Evolutionary conservation across 192 early-diverging fungal species (phyloP), one percentile per base, ranked within the genome.

Genomic region (Coemansia sp.): DNA sequence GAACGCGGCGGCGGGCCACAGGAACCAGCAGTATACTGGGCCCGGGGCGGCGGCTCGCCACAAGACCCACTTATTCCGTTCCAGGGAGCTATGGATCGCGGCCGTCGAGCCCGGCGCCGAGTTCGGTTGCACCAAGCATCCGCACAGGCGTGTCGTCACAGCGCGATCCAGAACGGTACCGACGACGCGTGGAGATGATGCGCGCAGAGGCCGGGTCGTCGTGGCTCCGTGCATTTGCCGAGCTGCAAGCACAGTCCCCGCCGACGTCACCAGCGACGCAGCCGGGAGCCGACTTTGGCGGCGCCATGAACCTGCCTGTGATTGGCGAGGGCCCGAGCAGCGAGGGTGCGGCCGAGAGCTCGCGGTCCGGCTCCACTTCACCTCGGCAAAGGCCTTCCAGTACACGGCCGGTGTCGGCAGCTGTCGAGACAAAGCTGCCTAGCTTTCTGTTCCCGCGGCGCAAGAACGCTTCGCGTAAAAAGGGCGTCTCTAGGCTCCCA

Each of bases 141-240:
- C 63, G 63, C 28, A 55, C 42, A 27, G 34, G 50, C 13, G 22
- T 27, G 13, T 32, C 20, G n/a, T 48, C 37, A 7, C 18, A 38
- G n/a, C 54, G 53, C 1, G 71, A 75, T 32, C 71, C 71, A 1
- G 71, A 75, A 44, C 37, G 60, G 18, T 75, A 64, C 49, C 64
- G 71, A n/a, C 50, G 65, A 3, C 49, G 53, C 9, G 65, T 75
- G 16, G 71, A 75, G 60, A 60, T 67, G 60, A 75, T 75, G 64
- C 64, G 71, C 3, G 71, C 71, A 0, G 71, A 75, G 33, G 71
- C 71, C 1, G 71, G 71, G 2, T 59, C 64, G 1, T 64, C 60
- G 22, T 75, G 71, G 71, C 55, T 75, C 9, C 59, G 65, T 8
- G 71, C 71, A 8, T 75, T 75, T 48, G 56, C 65, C 1, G 71